A percentile compares a stretch with the other conserved stretches of the same genome.
These are phyloP conservation scores for Leccinum subgranulosum DNA, from an alignment of 768 basidiomycete genomes.

Conservation along the genomic window DNA sequence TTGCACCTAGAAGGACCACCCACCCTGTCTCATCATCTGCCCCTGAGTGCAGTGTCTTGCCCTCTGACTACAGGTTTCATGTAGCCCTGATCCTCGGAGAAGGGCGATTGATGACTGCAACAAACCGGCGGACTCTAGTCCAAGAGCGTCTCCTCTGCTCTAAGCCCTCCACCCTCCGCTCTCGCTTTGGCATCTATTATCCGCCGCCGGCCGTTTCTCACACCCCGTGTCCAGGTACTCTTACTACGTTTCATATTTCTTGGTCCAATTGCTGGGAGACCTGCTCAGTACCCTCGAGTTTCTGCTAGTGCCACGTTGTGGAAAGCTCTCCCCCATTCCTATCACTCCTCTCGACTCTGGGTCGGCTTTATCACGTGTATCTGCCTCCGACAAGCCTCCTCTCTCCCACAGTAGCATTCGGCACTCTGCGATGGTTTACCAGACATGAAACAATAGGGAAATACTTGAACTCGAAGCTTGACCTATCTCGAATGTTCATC, in stretches of 20 bases:
- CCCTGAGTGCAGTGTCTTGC: not conserved
- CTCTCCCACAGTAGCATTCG: not conserved
- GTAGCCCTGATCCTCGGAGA: not conserved
- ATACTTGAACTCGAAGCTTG: too few species aligned
- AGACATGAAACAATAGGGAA: not conserved
- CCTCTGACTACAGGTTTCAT: not conserved
- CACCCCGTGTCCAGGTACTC: not conserved
- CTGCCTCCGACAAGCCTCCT: too few species aligned
- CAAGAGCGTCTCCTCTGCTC: not conserved
- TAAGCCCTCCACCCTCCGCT: not conserved
- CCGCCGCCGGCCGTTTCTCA: not conserved
- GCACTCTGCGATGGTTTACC: not conserved
- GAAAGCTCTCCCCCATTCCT: not conserved
- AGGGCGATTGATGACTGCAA: not conserved
- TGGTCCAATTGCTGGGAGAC: not conserved
- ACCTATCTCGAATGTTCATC: too few species aligned
- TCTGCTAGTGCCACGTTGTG: not conserved
- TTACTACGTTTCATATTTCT: not conserved
- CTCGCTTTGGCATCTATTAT: not conserved
- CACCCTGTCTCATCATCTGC: not conserved
- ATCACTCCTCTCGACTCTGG: too few species aligned
- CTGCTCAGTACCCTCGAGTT: not conserved
- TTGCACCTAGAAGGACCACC: not conserved
- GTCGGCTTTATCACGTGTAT: not conserved
- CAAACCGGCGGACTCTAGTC: not conserved